Percentiles rank a stretch among this genome's conserved stretches.
Evolutionary conservation across 2,329 filamentous ascomycete genomes (phyloP).

Genomic region (Tricladium varicosporioides): DNA sequence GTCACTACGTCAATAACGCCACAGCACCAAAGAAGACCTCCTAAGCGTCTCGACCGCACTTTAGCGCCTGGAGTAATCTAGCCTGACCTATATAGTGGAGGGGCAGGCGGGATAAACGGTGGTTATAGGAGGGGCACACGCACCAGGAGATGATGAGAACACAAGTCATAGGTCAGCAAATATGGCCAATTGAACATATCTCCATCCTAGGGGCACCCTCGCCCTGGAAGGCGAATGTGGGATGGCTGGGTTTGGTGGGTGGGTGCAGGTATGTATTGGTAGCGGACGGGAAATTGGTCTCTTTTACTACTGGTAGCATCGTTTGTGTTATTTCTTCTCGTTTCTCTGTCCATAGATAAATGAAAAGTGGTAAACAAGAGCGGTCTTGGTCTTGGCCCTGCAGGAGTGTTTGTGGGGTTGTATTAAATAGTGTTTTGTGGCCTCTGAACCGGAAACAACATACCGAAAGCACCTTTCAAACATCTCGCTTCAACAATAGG

Average conservation of each 20-base stretch:
- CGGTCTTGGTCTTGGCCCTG: background rate
- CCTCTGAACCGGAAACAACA: too few species aligned
- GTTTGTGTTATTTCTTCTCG: background rate
- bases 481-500: too few species aligned
- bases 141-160: too few species aligned
- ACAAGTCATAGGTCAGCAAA: too few species aligned
- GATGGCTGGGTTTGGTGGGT: background rate
- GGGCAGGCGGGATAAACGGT: background rate
- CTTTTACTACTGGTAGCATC: background rate
- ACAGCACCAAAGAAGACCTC: conserved; percentile 59
- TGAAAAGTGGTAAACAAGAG: background rate
- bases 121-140: too few species aligned
- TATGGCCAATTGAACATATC: background rate
- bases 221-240: background rate
- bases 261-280: background rate
- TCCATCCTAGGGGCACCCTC: background rate
- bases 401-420: too few species aligned
- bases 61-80: too few species aligned
- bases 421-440: too few species aligned
- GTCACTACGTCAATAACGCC: conserved; percentile 64
- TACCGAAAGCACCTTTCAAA: too few species aligned
- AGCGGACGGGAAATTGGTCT: background rate
- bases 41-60: conserved; percentile 15
- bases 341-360: background rate
- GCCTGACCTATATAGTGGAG: background rate